Evolutionary conservation across 2,329 filamentous ascomycete species (phyloP), one percentile per base, ranked within the genome.

Genomic region (Nothopassalora personata): DNA sequence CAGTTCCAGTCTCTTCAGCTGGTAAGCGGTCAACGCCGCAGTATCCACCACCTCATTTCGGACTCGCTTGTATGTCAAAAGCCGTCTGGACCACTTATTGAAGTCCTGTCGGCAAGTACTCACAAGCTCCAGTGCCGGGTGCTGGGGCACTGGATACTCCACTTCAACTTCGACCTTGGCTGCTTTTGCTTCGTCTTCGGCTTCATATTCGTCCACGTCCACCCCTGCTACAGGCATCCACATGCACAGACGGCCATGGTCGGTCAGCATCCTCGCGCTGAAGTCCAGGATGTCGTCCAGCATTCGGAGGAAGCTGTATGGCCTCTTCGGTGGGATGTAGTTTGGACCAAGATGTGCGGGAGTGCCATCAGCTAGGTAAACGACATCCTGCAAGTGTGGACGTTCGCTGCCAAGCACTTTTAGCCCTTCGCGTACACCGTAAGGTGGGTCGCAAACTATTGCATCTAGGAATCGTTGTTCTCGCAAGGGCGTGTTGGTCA

Each of bases 371-470:
- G 88, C 83, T 31, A 90, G 78, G 1, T 89, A 79, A 68, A 79
- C 76, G 56, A 80, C 79, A 53, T 79, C 79, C 9, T 72, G 71
- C 68, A 75, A 57, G 15, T 66, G 61, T 5, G 77, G 77, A 67
- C 94, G 86, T 62, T 87, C 85, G 56, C 84, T 82, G 0, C 94
- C 94, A 0, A 99, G 80, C 1, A 99, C 93, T 68, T 89, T 89
- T 60, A 97, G 75, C 0, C 94, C 94, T 74, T 99, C 94, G 51
- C 94, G 83, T 5, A 99, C 91, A 2, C 94, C 94, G 71, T 99
- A 99, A 0, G 94, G 94, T 18, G 94, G 94, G 75, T 99, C 94
- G 69, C 92, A 97, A 6, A 97, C 81, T 60, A 99, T 96, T 4
- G 90, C 92, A 73, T 99, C 92, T 60, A 97, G 85, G 64, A 87